phyloP scores from a whole-genome alignment of 805 yeast genomes.

The Wickerhamiella siamensis region DNA sequence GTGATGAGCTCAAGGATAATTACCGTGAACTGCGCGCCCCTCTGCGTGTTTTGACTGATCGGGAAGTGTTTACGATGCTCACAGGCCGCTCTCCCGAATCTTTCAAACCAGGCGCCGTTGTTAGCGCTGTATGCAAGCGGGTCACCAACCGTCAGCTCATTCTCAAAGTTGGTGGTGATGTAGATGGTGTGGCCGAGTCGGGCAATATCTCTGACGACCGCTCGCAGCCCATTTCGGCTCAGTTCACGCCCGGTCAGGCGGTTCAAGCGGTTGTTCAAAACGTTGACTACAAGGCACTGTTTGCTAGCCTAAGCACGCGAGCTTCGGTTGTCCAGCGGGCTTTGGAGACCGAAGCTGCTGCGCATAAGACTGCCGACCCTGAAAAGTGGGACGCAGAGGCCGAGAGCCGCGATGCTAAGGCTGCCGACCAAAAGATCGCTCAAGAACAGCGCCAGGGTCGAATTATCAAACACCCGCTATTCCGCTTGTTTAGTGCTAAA shows the following conservation, averaged over 20 bases:
- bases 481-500: conserved; percentile 61
- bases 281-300: conserved; percentile 60
- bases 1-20: conserved; percentile 74
- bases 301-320: conserved; percentile 58
- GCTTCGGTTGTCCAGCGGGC: conserved; percentile 50
- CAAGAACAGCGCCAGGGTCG: conserved; percentile 57
- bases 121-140: conserved; percentile 60
- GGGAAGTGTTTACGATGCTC: conserved; percentile 72
- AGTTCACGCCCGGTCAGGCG: conserved; percentile 48
- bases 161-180: conserved; percentile 41
- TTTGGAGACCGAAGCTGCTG: conserved; percentile 23
- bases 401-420: conserved; percentile 46
- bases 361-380: conserved; percentile 33
- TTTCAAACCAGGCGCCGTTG: conserved; percentile 51
- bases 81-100: conserved; percentile 73
- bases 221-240: conserved; percentile 16
- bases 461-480: conserved; percentile 81
- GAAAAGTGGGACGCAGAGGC: conserved; percentile 64
- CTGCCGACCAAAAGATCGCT: conserved; percentile 54
- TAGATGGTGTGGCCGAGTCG: conserved; percentile 38
- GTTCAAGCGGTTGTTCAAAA: conserved; percentile 65
- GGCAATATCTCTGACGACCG: conserved; percentile 26
- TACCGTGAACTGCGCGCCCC: conserved; percentile 73
- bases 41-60: conserved; percentile 47
- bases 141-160: conserved; percentile 36